phyloP scores from a whole-genome alignment of 75 land plant species.

The Sequoia sempervirens region DNA sequence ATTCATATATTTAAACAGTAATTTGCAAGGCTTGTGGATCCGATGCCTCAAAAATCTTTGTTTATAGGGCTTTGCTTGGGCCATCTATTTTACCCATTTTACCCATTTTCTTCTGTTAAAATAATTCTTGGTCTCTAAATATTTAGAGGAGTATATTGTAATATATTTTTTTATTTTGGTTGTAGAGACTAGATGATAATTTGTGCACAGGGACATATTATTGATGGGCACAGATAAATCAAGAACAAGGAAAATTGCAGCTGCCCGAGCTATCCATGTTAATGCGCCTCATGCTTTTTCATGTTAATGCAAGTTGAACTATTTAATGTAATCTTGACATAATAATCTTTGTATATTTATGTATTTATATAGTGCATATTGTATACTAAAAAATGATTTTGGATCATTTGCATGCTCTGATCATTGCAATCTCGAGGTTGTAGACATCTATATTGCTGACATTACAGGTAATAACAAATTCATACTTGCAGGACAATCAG shows the following conservation, averaged over 20 bases:
- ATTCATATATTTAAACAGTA: no score
- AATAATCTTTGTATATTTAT: background rate
- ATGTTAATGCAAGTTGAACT: background rate
- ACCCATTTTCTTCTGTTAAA: no score
- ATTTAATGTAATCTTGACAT: background rate
- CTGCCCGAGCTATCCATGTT: background rate
- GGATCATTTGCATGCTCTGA: background rate
- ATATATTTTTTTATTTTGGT: background rate
- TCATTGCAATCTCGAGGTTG: background rate
- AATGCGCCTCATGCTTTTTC: background rate
- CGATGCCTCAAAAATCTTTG: no score
- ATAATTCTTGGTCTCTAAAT: no score
- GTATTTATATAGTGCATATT: background rate
- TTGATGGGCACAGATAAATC: background rate
- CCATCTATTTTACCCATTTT: no score
- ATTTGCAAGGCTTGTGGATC: no score
- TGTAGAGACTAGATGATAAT: background rate
- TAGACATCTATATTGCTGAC: background rate
- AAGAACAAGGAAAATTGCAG: background rate
- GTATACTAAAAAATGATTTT: background rate
- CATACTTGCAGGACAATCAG: background rate
- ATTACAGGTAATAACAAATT: background rate
- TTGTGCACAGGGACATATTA: background rate
- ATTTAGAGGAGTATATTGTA: no score
- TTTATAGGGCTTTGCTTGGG: no score